Evolutionary conservation across 257 asterid species (phyloP), one percentile per base, ranked within the genome.

Genomic region (Ophiorrhiza pumila): DNA sequence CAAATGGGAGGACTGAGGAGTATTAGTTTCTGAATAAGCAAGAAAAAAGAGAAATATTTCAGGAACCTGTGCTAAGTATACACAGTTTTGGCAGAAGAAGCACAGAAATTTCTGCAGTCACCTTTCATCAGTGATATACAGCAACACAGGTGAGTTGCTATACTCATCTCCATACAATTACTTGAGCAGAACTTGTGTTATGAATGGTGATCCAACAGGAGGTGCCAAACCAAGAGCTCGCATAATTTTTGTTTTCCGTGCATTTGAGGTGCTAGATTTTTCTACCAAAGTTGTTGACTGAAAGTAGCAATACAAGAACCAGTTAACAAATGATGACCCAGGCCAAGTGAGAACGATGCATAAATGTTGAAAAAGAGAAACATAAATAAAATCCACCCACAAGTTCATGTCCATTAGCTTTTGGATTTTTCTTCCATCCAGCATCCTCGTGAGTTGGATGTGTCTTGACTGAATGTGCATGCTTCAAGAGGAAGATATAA

Each of bases 151-250:
- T 41, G 27, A 52, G 25, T n/a, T 35, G n/a, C 31, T 63, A 77
- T 49, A 64, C 45, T 43, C 14, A 18, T 18, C 7, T 52, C 46
- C 47, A n/a, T 53, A 64, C 46, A 52, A 58, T 55, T 45, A 69
- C 14, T 76, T 23, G n/a, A 13, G 41, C 7, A 31, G 60, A 50
- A 53, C 46, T 11, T 46, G n/a, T 46, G 46, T 25, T 7, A 50
- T 65, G 74, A 81, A 78, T 32, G 85, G 85, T 67, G 85, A 81
- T 41, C 76, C 80, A 27, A 49, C 69, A 53, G 85, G 85, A 71
- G 85, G 80, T 59, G 66, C 58, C 73, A 81, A 71, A 55, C 80
- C 85, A 46, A 81, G 82, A 73, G 61, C 67, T n/a, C 78, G 80
- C 85, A 81, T 81, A 45, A 78, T 59, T 58, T 81, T 81, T 35